Base-by-base conservation (phyloP, 1,284 basidiomycete genomes). In the Boletellus deceptivus region DNA sequence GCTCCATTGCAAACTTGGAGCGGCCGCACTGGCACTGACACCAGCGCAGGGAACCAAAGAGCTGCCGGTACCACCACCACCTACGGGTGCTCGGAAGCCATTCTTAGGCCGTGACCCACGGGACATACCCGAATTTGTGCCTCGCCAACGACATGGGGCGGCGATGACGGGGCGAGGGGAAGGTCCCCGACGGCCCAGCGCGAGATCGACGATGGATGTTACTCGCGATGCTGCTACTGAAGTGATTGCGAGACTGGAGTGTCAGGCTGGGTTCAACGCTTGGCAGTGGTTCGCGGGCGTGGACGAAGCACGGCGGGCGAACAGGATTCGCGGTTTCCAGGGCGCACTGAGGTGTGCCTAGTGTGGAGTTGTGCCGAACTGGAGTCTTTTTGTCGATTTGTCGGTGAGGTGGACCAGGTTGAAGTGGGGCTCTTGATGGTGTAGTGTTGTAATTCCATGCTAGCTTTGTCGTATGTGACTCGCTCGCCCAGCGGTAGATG, bases 81-180 rank as follows among this genome's bases (percentile, higher is more conserved):
- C 50, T 11, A 39, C 38, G 4, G 24, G 31, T 20, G 22, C 17
- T 35, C 42, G 31, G 24, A 55, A 50, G 34, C 48, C 42, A 18
- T 16, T 50, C 3, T 41, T 35, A 3, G 29, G 20, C 34, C 61
- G 59, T n/a, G 50, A 54, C 33, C 9, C 57, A 18, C 52, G 48
- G 11, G 56, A 58, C 46, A 48, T 63, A 44, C 65, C 61, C 38
- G 63, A 67, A 36, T 67, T 67, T 44, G 52, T 67, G n/a, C 65
- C 65, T 49, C 54, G 59, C 9, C 65, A 55, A 37, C 52, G 52
- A 44, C 48, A 37, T 11, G 35, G 31, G 18, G 33, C 45, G 37
- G 39, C 35, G 13, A 22, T 33, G 18, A 10, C 39, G 18, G 27
- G 34, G 3, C 40, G n/a, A 7, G 37, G 35, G 6, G 52, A 50